Base-by-base conservation (phyloP, 2,329 filamentous ascomycete species). In the Ceratocystis destructans region DNA sequence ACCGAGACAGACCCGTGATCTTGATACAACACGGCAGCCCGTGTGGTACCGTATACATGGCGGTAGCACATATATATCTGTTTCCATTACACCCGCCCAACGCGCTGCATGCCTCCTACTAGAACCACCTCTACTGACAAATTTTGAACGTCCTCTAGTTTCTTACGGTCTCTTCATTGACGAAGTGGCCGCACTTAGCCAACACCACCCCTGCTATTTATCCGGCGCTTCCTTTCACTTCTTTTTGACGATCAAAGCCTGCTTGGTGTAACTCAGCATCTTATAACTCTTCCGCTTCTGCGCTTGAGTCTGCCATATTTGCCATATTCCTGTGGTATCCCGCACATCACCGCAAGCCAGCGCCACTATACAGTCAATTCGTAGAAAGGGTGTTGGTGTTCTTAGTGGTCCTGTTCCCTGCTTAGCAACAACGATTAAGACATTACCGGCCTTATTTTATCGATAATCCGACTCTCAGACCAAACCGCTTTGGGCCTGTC, bases 381-480 rank as follows among this genome's bases (percentile, higher is more conserved):
- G 37, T 25, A 59, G 55, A 59, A 28, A 59, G 55, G 55, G 55
- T 59, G 33, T 22, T n/a, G 55, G 55, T 59, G 55, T n/a, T 17
- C 41, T n/a, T 22, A n/a, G 61, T 62, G 20, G 61, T 62, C 28
- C 33, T 31, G n/a, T 25, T n/a, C 31, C 55, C 55, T 59, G 28
- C 55, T 59, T 59, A 59, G 33, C 55, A 59, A 8, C 55, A 33
- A n/a, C 55, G 8, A 59, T 33, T 59, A 59, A 59, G 55, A 59
- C 31, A 22, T 37, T 59, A 59, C n/a, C 61, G 61, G 25, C 44
- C 61, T 41, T 63, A 63, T 46, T 31, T 63, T 63, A 46, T 63
- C 41, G 46, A 31, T 63, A 63, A 46, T 48, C 50, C 45, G 31
- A 45, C 45, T 48, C 46, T 64, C 50, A 25, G 33, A 41, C 46